Conservation (phyloP, 2,329 filamentous ascomycete genomes). For the Dryadomyces sulphureus region DNA sequence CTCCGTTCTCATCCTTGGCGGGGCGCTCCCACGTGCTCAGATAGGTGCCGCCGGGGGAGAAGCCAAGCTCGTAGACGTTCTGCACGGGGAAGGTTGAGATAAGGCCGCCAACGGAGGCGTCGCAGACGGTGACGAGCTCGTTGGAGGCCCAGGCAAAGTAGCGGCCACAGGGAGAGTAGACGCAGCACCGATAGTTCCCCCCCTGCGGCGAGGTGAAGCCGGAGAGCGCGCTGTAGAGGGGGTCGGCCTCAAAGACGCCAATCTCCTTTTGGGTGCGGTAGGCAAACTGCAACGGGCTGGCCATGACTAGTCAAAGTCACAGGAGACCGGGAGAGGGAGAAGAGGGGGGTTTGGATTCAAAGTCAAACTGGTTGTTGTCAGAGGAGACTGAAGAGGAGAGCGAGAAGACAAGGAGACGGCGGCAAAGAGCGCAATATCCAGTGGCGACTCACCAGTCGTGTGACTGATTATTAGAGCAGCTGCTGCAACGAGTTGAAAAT, state of each 20-base stretch:
- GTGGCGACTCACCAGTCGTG: background rate
- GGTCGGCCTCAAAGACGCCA: constrained; percentile 82
- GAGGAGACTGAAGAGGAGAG: too few relatives aligned
- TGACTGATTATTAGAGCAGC: background rate
- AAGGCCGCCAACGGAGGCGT: constrained; percentile 61
- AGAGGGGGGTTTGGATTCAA: background rate
- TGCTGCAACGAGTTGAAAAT: background rate
- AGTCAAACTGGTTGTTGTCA: too few relatives aligned
- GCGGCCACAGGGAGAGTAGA: constrained; percentile 88
- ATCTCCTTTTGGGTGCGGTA: constrained; percentile 96
- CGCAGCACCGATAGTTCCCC: constrained; percentile 85
- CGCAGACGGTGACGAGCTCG: constrained; percentile 73
- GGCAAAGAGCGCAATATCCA: too few relatives aligned
- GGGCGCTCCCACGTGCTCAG: constrained; percentile 95
- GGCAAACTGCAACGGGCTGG: constrained; percentile 83
- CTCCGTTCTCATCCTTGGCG: constrained; percentile 80
- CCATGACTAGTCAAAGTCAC: constrained; percentile 93
- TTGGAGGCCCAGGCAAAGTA: constrained; percentile 92
- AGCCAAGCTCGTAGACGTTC: constrained; percentile 87
- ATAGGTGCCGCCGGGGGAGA: constrained; percentile 84
- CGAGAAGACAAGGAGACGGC: too few relatives aligned
- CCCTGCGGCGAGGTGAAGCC: constrained; percentile 82
- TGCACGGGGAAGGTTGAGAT: constrained; percentile 61
- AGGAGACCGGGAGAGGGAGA: constrained; percentile 22
- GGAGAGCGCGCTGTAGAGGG: constrained; percentile 70